Conservation (phyloP, 2,329 filamentous ascomycete genomes). For the Hypomyces rosellus region DNA sequence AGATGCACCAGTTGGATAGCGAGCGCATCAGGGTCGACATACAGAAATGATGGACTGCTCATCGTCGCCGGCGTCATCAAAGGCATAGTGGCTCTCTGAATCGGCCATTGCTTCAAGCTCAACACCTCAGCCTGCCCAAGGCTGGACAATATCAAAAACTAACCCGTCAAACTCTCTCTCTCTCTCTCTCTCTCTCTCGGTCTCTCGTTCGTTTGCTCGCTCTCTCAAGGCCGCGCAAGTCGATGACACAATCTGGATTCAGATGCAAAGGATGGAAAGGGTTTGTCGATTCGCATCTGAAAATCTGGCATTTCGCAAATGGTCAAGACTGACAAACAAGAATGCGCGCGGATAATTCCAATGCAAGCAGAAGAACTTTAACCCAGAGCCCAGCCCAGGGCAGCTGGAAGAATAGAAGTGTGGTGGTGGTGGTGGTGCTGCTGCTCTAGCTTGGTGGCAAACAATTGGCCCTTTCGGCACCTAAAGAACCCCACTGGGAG, state of each 20-base stretch:
- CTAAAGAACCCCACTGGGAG: too few relatives aligned
- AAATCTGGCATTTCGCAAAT: constrained; percentile 3
- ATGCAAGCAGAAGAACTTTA: background rate
- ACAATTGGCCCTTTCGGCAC: too few relatives aligned
- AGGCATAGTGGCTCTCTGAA: constrained; percentile 39
- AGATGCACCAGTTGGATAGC: background rate
- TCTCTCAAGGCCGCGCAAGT: constrained; percentile 8
- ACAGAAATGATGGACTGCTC: constrained; percentile 43
- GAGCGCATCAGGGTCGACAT: constrained; percentile 8
- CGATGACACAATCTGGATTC: constrained; percentile 1
- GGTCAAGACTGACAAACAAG: background rate
- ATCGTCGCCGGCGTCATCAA: constrained; percentile 42
- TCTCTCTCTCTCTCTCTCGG: background rate
- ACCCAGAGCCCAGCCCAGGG: too few relatives aligned
- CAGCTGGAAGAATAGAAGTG: too few relatives aligned
- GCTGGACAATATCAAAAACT: background rate
- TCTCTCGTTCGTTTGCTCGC: background rate
- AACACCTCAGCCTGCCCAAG: constrained; percentile 6
- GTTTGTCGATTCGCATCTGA: constrained; percentile 7
- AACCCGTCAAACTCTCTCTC: background rate
- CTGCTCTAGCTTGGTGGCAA: too few relatives aligned
- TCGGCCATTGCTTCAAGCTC: constrained; percentile 34
- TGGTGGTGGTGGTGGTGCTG: too few relatives aligned
- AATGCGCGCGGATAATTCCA: background rate
- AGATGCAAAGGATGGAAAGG: background rate